phyloP scores from a whole-genome alignment of 176 grass and related monocot genomes.

The barley (Hordeum vulgare) region MorexV3_pseudomolecules_assembly NC_058523.1:510468843-510469342 shows the following conservation, averaged over 20 bases:
- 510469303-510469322: conserved; percentile 59
- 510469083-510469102: neutral
- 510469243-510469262: conserved; percentile 58
- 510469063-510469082: neutral
- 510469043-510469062: neutral
- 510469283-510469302: conserved; percentile 41
- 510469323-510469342: conserved; percentile 78
- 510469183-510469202: conserved; percentile 27
- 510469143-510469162: neutral
- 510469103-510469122: neutral
- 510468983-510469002: neutral
- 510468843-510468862: neutral
- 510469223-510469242: conserved; percentile 50
- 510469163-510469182: neutral
- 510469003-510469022: neutral
- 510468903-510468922: neutral
- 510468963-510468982: neutral
- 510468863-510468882: neutral
- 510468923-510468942: neutral
- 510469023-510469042: neutral
- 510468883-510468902: neutral
- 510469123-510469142: neutral
- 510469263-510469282: conserved; percentile 51
- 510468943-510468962: neutral
- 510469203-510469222: conserved; percentile 70